Evolutionary conservation across 2,329 filamentous ascomycete species (phyloP).

Genomic region (Lachnellula subtilissima): DNA sequence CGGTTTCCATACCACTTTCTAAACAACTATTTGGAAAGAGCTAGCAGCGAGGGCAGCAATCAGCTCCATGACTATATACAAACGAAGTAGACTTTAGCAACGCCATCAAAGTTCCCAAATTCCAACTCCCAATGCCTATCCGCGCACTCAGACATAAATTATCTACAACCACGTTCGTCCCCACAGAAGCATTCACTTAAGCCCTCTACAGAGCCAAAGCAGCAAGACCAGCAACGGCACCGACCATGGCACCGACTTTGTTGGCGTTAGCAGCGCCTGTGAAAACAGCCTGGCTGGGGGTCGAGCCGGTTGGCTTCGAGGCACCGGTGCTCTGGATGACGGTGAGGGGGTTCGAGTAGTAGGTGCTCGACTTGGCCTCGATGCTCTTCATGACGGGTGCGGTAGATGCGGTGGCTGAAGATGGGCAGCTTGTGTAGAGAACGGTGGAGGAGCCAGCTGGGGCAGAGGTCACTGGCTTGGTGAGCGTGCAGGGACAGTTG

Average conservation of each 20-base stretch:
- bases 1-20: too few relatives aligned
- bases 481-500: slow-evolving; percentile 22
- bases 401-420: background rate
- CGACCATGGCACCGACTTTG: slow-evolving; percentile 7
- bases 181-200: background rate
- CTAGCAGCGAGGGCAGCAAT: too few relatives aligned
- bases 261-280: slow-evolving; percentile 10
- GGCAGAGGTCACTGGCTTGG: background rate
- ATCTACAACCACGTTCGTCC: background rate
- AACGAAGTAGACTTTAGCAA: too few relatives aligned
- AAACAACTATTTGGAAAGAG: too few relatives aligned
- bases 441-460: slow-evolving; percentile 8
- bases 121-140: too few relatives aligned
- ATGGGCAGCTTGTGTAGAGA: slow-evolving; percentile 15
- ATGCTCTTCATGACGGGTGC: background rate
- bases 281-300: background rate
- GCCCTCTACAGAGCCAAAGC: background rate
- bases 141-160: background rate
- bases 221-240: slow-evolving; percentile 2
- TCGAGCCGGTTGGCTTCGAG: background rate
- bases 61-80: too few relatives aligned
- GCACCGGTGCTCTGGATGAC: background rate
- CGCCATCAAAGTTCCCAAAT: too few relatives aligned
- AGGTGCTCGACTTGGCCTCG: background rate
- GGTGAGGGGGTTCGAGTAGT: slow-evolving; percentile 5